Percentiles rank a stretch among this genome's conserved stretches.
These are phyloP conservation scores for Fusarium virguliforme DNA, from an alignment of 2,329 filamentous ascomycete genomes.

Conservation along the genomic window DNA sequence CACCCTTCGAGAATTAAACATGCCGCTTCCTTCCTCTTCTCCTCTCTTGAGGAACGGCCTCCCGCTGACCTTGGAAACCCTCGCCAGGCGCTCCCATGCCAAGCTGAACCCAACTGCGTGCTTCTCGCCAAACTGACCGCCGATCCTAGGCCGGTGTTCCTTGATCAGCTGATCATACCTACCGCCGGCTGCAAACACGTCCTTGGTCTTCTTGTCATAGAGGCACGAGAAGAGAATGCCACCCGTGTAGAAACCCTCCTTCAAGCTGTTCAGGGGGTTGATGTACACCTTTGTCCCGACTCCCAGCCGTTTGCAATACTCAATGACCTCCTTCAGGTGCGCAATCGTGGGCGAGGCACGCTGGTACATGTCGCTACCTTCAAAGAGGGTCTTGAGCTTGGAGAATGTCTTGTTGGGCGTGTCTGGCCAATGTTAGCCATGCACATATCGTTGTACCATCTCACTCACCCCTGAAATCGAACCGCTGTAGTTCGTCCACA, in stretches of 20 bases:
- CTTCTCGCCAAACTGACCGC: conserved; percentile 73
- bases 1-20: conserved; percentile 77
- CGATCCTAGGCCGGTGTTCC: conserved; percentile 82
- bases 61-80: conserved; percentile 70
- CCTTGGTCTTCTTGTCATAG: conserved; percentile 85
- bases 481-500: conserved; percentile 89
- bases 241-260: conserved; percentile 90
- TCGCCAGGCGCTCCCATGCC: conserved; percentile 86
- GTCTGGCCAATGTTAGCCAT: conserved; percentile 58
- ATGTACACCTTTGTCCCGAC: conserved; percentile 86
- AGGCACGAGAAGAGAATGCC: conserved; percentile 93
- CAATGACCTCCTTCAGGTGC: conserved; percentile 84
- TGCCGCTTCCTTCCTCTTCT: conserved; percentile 72
- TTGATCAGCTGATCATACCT: conserved; percentile 92
- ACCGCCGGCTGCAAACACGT: conserved; percentile 94
- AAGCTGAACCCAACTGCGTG: conserved; percentile 95
- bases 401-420: conserved; percentile 71
- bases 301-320: conserved; percentile 82
- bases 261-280: conserved; percentile 87
- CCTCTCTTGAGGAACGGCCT: conserved; percentile 79
- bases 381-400: conserved; percentile 72
- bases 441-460: not conserved
- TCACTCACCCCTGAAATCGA: conserved; percentile 85
- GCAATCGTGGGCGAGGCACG: conserved; percentile 83
- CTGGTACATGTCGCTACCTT: conserved; percentile 78